Conservation (phyloP, 2,329 filamentous ascomycete genomes). For the Clarireedia monteithiana region DNA sequence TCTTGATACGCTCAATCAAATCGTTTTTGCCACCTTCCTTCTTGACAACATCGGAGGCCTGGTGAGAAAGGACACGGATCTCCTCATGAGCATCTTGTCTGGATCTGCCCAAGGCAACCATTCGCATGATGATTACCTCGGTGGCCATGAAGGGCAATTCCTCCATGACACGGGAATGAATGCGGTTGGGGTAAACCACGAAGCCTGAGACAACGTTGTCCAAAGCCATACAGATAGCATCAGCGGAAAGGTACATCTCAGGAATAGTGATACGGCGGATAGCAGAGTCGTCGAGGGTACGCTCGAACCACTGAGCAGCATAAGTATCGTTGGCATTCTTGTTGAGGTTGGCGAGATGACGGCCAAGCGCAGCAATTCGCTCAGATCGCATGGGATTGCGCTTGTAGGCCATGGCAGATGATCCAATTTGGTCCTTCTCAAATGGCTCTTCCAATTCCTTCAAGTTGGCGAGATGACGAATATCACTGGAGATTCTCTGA, state of each 20-base stretch:
- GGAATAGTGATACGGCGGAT: conserved; percentile 57
- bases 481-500: conserved; percentile 66
- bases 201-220: conserved; percentile 63
- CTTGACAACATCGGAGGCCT: conserved; percentile 68
- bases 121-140: conserved; percentile 67
- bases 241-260: conserved; percentile 59
- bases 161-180: conserved; percentile 58
- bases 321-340: conserved; percentile 49
- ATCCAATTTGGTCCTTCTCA: conserved; percentile 76
- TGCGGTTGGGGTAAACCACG: conserved; percentile 69
- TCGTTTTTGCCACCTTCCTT: conserved; percentile 63
- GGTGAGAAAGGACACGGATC: conserved; percentile 73
- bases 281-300: conserved; percentile 68
- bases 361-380: conserved; percentile 38
- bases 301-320: conserved; percentile 55
- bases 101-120: conserved; percentile 61
- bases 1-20: conserved; percentile 68
- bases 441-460: conserved; percentile 86
- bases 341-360: conserved; percentile 35
- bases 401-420: conserved; percentile 49
- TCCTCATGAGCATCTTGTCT: conserved; percentile 82
- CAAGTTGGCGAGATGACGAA: conserved; percentile 63
- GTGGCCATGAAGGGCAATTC: conserved; percentile 87
- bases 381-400: conserved; percentile 42
- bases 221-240: conserved; percentile 58